Evolutionary conservation across 2,329 filamentous ascomycete genomes (phyloP).

Genomic region (Nemania serpens): DNA sequence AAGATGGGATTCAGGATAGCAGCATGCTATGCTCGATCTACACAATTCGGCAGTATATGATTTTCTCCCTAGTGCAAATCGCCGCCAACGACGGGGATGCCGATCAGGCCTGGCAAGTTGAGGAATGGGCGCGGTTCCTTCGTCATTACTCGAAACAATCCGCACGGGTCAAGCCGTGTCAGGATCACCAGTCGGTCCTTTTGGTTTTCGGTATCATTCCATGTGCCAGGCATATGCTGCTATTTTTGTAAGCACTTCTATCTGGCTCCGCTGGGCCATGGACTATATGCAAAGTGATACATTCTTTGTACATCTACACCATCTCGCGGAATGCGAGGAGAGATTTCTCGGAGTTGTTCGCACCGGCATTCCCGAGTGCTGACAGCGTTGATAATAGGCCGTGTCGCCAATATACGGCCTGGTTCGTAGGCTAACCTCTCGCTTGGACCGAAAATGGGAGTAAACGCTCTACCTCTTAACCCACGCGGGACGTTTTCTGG

Average conservation of each 20-base stretch:
- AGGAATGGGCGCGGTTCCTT: conserved; percentile 9
- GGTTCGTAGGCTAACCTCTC: background rate
- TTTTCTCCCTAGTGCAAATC: conserved; percentile 14
- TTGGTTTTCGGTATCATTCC: conserved; percentile 2
- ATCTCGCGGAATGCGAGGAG: conserved; percentile 17
- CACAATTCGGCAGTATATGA: background rate
- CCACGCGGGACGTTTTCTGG: conserved; percentile 97
- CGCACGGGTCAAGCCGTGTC: conserved; percentile 9
- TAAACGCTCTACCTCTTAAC: conserved; percentile 71
- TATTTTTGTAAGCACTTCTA: background rate
- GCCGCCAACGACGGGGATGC: conserved; percentile 15
- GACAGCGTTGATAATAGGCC: background rate
- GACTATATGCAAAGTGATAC: conserved; percentile 36
- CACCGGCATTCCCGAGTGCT: conserved; percentile 8
- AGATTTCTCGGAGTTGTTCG: conserved; percentile 6
- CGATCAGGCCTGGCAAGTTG: conserved; percentile 11
- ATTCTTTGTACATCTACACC: conserved; percentile 33
- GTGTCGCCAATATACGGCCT: conserved; percentile 18
- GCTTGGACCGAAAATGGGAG: background rate
- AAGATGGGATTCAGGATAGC: conserved; percentile 4
- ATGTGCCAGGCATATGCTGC: background rate
- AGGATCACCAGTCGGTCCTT: conserved; percentile 6
- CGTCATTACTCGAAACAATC: conserved; percentile 15
- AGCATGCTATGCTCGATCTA: conserved; percentile 12
- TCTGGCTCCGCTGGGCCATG: conserved; percentile 8